Base-by-base conservation (phyloP, 1,284 basidiomycete species). In the Lignosus rhinocerotis region DNA sequence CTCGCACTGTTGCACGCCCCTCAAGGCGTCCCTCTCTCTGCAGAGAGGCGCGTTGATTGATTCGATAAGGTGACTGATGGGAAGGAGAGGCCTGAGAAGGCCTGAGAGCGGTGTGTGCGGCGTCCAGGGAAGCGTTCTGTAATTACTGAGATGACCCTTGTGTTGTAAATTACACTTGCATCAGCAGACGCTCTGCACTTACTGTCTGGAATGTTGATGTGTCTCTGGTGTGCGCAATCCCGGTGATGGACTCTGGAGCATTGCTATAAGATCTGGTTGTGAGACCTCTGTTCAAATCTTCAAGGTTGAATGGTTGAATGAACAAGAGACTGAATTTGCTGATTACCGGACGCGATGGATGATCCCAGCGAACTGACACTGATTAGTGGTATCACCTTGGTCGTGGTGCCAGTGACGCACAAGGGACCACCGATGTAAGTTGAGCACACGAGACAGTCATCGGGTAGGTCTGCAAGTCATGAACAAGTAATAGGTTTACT, bases 21-120 rank as follows among this genome's bases (percentile, higher is more conserved):
- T 10, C 45, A 30, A 52, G 50, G 53, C 52, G 53, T 54, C 61
- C 53, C 8, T 10, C 21, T 54, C 49, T 31, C 51, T 54, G 53
- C 41, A 49, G 34, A 55, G 41, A 59, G 49, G 65, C 66, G 65
- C 62, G 36, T 53, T 53, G 66, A 68, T 66, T 55, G 58, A 60
- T 62, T 55, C 60, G 66, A 68, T 68, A 68, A 68, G 63, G 62
- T 64, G 63, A 64, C 59, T 68, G 66, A 68, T 68, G 65, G 63
- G 60, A 63, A 59, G 51, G 51, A 6, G 30, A 38, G 51, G 58
- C 56, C 58, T 58, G 59, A 51, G 56, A 58, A 38, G 51, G 58
- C 56, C 58, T 58, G 59, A 51, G 56, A 58, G 62, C 62, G 53
- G 59, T 56, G 61, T 51, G 53, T 41, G 41, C 38, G 46, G 52